These are phyloP conservation scores for Starmerella stellata DNA, from an alignment of 805 yeast genomes.

Conservation along the genomic window DNA sequence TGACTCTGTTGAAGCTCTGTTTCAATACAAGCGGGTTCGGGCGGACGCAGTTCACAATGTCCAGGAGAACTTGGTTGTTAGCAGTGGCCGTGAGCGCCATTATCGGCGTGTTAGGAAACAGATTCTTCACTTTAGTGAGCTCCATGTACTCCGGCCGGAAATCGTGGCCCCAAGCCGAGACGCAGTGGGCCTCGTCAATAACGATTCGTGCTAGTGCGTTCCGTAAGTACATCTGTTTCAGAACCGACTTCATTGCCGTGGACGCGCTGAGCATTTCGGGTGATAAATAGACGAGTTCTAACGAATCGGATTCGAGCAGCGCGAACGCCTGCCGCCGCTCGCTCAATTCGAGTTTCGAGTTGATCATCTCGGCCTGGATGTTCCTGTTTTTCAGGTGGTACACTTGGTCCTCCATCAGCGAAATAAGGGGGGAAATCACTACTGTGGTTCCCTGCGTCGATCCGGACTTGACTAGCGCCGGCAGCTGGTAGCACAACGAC, in stretches of 20 bases:
- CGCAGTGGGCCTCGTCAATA: slow-evolving; percentile 96
- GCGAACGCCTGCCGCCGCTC: slow-evolving; percentile 48
- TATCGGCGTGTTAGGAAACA: slow-evolving; percentile 66
- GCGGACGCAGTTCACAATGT: slow-evolving; percentile 61
- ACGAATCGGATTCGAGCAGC: slow-evolving; percentile 42
- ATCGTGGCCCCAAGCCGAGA: slow-evolving; percentile 97
- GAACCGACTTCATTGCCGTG: slow-evolving; percentile 43
- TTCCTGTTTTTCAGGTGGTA: slow-evolving; percentile 49
- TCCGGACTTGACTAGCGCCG: slow-evolving; percentile 68
- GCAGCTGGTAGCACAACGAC: slow-evolving; percentile 85
- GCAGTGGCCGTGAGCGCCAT: slow-evolving; percentile 98
- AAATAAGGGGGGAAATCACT: slow-evolving; percentile 84
- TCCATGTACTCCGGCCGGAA: slow-evolving; percentile 90
- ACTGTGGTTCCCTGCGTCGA: slow-evolving; percentile 67
- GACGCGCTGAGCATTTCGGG: slow-evolving; percentile 88
- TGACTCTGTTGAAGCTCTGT: slow-evolving; percentile 84
- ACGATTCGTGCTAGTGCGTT: slow-evolving; percentile 63
- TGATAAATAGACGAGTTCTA: slow-evolving; percentile 68
- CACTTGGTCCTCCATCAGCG: slow-evolving; percentile 95
- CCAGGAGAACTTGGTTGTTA: slow-evolving; percentile 70
- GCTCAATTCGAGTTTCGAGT: slow-evolving; percentile 48
- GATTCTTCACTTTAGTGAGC: slow-evolving; percentile 48
- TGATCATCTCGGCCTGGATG: slow-evolving; percentile 74
- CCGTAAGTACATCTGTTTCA: slow-evolving; percentile 37
- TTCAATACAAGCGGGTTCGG: slow-evolving; percentile 44